Evolutionary conservation across 768 basidiomycete species (phyloP).

Genomic region (Lepiota brunneoincarnata): DNA sequence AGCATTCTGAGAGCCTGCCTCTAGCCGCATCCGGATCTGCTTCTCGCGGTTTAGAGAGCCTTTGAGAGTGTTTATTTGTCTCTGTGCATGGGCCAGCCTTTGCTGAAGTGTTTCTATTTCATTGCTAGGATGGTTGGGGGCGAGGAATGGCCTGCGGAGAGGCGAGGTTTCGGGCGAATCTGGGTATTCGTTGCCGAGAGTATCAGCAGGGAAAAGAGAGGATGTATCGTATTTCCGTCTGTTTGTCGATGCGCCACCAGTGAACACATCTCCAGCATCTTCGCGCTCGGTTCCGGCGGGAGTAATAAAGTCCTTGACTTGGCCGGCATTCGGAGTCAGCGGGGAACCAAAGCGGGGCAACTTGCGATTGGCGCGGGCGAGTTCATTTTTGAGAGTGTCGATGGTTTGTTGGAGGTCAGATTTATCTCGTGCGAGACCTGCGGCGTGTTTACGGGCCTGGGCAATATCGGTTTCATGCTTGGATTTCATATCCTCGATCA

Average conservation of each 20-base stretch:
- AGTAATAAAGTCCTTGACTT: conserved; percentile 44
- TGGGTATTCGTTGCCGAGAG: conserved; percentile 40
- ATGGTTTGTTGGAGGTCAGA: conserved; percentile 82
- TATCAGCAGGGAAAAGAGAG: conserved; percentile 38
- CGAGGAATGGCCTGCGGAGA: conserved; percentile 52
- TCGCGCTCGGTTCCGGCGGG: conserved; percentile 52
- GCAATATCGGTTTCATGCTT: conserved; percentile 97
- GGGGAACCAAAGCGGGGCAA: conserved; percentile 71
- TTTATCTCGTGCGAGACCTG: conserved; percentile 88
- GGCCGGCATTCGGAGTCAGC: conserved; percentile 58
- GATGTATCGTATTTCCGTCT: conserved; percentile 50
- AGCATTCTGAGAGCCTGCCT: conserved; percentile 23
- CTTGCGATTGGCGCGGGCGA: conserved; percentile 58
- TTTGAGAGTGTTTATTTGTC: conserved; percentile 81
- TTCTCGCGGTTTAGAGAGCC: conserved; percentile 81
- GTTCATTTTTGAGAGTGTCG: conserved; percentile 73
- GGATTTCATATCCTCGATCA: conserved; percentile 72
- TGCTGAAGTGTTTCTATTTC: conserved; percentile 83
- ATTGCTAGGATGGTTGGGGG: conserved; percentile 72
- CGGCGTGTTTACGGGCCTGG: conserved; percentile 82
- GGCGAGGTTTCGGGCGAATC: conserved; percentile 65
- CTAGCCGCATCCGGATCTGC: conserved; percentile 57
- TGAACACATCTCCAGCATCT: conserved; percentile 67
- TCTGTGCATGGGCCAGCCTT: conserved; percentile 80
- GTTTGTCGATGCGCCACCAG: conserved; percentile 61